phyloP scores from a whole-genome alignment of 495 filamentous ascomycete genomes.

The Aspergillus homomorphus region DNA sequence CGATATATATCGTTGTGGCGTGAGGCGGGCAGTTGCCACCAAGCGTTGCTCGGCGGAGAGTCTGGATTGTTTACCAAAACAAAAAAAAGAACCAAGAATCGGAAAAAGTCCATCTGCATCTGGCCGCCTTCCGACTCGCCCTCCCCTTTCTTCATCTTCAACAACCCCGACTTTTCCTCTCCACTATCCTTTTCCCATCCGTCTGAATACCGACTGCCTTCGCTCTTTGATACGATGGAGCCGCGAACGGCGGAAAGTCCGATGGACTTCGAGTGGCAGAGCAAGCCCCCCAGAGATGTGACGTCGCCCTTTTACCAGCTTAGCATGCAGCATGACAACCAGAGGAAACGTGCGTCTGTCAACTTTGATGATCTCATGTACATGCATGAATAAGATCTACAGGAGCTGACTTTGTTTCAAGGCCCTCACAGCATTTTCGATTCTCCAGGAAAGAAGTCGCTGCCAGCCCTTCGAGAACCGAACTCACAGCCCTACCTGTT shows the following conservation, averaged over 20 bases:
- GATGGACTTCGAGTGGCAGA: slow-evolving; percentile 69
- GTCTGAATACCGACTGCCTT: slow-evolving; percentile 1
- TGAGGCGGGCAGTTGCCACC: neutral
- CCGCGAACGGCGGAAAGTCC: slow-evolving; percentile 55
- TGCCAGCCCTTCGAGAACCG: slow-evolving; percentile 47
- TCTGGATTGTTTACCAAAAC: slow-evolving; percentile 26
- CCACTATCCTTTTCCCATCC: slow-evolving; percentile 12
- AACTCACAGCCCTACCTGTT: slow-evolving; percentile 48
- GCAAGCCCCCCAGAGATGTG: slow-evolving; percentile 51
- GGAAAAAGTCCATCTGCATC: slow-evolving; percentile 19
- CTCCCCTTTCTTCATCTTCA: neutral
- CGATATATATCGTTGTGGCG: neutral
- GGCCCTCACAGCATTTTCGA: slow-evolving; percentile 51
- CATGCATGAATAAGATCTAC: neutral
- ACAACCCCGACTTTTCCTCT: slow-evolving; percentile 7
- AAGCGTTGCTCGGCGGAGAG: slow-evolving; percentile 9
- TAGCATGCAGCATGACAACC: slow-evolving; percentile 41
- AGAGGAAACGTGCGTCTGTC: slow-evolving; percentile 50
- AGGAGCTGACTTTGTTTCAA: slow-evolving; percentile 22
- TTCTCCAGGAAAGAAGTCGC: slow-evolving; percentile 47
- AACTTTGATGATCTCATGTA: neutral
- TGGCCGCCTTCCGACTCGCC: slow-evolving; percentile 10
- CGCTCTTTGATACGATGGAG: slow-evolving; percentile 30
- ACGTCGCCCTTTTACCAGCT: slow-evolving; percentile 59
- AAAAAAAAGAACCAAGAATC: slow-evolving; percentile 8